Evolutionary conservation across 352 stramenopile species (phyloP).

Genomic region (Pythium sp.): DNA sequence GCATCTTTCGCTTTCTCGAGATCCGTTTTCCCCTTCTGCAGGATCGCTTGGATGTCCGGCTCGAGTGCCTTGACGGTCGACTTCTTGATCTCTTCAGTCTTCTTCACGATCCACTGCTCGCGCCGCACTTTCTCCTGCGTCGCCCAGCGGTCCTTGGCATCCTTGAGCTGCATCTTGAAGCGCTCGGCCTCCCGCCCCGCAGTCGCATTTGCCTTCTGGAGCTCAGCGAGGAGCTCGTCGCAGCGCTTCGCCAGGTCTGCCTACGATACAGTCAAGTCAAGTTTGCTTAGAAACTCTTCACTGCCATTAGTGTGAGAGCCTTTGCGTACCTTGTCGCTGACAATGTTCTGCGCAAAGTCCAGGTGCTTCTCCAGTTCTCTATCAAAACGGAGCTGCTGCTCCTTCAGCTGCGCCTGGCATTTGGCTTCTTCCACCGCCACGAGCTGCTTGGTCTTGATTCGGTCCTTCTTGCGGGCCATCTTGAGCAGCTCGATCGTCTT

Average conservation of each 20-base stretch:
- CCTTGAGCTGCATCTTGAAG: conserved; percentile 74
- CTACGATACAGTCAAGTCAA: conserved; percentile 22
- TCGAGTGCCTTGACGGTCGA: conserved; percentile 74
- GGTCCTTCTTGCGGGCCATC: conserved; percentile 71
- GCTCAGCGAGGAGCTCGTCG: conserved; percentile 63
- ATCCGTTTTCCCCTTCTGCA: conserved; percentile 71
- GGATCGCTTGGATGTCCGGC: conserved; percentile 78
- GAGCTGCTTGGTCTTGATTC: conserved; percentile 57
- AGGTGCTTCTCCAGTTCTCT: conserved; percentile 81
- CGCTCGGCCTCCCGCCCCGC: conserved; percentile 47
- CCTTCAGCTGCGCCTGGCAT: conserved; percentile 45
- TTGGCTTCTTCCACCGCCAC: conserved; percentile 46
- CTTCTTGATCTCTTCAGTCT: conserved; percentile 87
- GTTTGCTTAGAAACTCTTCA: neutral
- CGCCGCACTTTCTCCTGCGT: conserved; percentile 65
- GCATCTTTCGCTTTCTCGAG: conserved; percentile 57
- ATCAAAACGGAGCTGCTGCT: conserved; percentile 57
- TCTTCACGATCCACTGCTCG: conserved; percentile 80
- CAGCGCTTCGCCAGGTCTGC: conserved; percentile 63
- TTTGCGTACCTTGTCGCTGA: conserved; percentile 64
- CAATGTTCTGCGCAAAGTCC: conserved; percentile 75
- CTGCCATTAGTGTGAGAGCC: too few species aligned
- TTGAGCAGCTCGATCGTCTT: conserved; percentile 86
- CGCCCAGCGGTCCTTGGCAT: conserved; percentile 72
- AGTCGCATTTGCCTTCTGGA: conserved; percentile 51